Base-by-base conservation (phyloP, 495 filamentous ascomycete genomes). In the Patellaria atrata region DNA sequence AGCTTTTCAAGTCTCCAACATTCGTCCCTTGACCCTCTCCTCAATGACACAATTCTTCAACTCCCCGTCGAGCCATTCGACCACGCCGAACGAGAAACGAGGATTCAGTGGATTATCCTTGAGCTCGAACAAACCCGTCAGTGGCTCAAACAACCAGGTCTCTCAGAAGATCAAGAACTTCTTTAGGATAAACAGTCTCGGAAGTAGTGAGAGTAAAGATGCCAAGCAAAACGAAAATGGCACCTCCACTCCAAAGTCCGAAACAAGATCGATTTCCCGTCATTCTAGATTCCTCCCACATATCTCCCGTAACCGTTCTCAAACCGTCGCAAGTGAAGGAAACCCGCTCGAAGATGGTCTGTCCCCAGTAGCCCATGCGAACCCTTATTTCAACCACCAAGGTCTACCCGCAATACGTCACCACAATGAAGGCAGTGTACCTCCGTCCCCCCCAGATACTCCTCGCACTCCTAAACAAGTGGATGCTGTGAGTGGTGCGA, bases 371-470 rank as follows among this genome's bases (percentile, higher is more conserved):
- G 91, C 87, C 11, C 75, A 85, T 43, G 91, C 86, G 19, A 97
- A 97, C 52, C 89, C 89, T 3, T 97, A 97, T 52, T 97, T 97
- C 56, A 79, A 76, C 30, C 91, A 96, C 55, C 89, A 97, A 55
- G 89, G 89, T 35, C 87, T 84, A 40, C 89, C 89, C 13, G 75
- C 81, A 34, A 61, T 96, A 44, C 73, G 89, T 44, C 89, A 97
- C 61, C 85, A 86, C 59, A 91, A 94, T 55, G 82, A 93, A 25
- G 81, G 77, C 50, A 92, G 82, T 45, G 79, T 89, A n/a, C 89
- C 89, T 15, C 84, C 85, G 1, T 93, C 86, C 23, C 91, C 89
- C n/a, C 85, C 89, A 17, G 86, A 92, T 58, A 89, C 84, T 3
- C 89, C 89, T 2, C 45, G 29, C 27, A 53, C 55, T 32, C 62